Evolutionary conservation across 345 rosid species (phyloP), one percentile per base, ranked within the genome.

Genomic region (Pistacia vera): DNA sequence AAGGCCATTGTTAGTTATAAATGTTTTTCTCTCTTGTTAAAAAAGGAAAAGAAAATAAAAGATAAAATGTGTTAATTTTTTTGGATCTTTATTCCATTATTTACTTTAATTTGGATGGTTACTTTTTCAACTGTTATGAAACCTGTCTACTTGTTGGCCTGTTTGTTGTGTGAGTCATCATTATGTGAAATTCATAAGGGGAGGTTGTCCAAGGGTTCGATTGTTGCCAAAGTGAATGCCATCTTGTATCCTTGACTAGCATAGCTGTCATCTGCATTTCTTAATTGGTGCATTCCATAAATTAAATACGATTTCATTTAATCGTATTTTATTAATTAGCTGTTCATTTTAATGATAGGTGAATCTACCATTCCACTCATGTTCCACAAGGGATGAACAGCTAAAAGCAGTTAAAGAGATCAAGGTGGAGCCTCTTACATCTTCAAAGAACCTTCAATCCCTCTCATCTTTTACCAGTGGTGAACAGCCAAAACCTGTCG

Each of bases 341-440:
- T 54, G 38, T 57, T 83, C 62, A 36, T 63, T 41, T 54, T 65
- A 22, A 72, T 55, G 77, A 93, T 82, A 88, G 6, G 91, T 88
- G 70, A 88, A 71, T 72, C 94, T 87, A 38, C 88, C 92, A 9
- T 88, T 91, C 83, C 88, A 80, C 70, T 78, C 92, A 1, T 87
- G 85, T 81, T 63, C 44, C 13, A 85, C 84, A n/a, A 76, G 71
- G 7, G 78, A 78, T 8, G 85, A 77, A 68, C 76, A 48, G 44
- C 63, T 69, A 25, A 79, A 84, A 72, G 22, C 22, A 22, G 22
- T 22, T 22, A 22, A 22, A 22, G 22, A 22, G 22, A 0, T 22
- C 22, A 22, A 22, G 22, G 22, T 22, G 22, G 22, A 22, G 22
- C 22, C 22, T 22, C 22, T 22, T 22, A 22, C 22, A 22, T 22